A percentile compares a stretch with the other conserved stretches of the same genome.
Evolutionary conservation across 1,284 basidiomycete species (phyloP).

Genomic region (Schizopora paradoxa): DNA sequence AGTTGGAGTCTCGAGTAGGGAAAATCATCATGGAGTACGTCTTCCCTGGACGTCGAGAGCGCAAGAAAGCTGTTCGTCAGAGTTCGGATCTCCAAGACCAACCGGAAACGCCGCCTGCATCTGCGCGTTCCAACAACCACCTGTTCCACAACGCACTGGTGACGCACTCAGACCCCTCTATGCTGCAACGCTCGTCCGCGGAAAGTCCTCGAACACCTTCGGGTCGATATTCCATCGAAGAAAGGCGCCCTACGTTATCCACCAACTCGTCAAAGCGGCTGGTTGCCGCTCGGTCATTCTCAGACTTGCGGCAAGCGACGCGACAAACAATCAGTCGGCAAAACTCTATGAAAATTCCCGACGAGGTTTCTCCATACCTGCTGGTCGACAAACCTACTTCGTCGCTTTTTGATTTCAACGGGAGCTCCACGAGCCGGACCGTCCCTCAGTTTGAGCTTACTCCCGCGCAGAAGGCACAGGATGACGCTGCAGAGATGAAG

Average conservation of each 20-base stretch:
- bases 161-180: conserved; percentile 4
- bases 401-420: conserved; percentile 14
- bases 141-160: not conserved
- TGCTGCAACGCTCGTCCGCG: conserved; percentile 17
- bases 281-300: conserved; percentile 62
- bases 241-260: conserved; percentile 11
- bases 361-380: not conserved
- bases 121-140: not conserved
- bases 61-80: conserved; percentile 28
- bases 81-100: conserved; percentile 18
- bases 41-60: conserved; percentile 61
- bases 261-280: conserved; percentile 43
- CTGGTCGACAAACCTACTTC: not conserved
- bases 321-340: conserved; percentile 25
- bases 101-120: conserved; percentile 22
- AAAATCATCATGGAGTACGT: conserved; percentile 86
- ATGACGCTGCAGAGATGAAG: conserved; percentile 72
- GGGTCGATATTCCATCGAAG: conserved; percentile 21
- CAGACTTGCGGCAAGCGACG: conserved; percentile 52
- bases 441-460: not conserved
- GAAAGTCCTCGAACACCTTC: conserved; percentile 22
- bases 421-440: conserved; percentile 18
- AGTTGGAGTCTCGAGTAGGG: conserved; percentile 81
- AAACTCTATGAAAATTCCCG: conserved; percentile 1
- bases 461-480: conserved; percentile 19